phyloP scores from a whole-genome alignment of 768 basidiomycete species.

The Suillus cothurnatus region DNA sequence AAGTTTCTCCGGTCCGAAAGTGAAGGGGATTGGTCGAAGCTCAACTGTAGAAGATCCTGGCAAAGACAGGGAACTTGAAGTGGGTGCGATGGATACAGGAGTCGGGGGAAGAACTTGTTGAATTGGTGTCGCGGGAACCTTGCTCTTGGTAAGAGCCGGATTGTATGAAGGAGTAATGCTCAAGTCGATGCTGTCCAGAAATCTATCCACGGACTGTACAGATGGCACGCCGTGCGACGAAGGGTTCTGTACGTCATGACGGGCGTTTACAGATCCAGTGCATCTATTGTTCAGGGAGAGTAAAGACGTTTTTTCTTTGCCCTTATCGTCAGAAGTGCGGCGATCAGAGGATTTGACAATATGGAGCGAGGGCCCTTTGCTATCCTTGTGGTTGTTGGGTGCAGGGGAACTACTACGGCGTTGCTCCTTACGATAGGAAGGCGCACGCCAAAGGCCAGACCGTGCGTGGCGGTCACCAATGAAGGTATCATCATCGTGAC shows the following conservation, averaged over 20 bases:
- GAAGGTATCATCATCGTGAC: not conserved
- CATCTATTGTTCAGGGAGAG: not conserved
- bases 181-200: slow-evolving; percentile 28
- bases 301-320: not conserved
- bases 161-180: not conserved
- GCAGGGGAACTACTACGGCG: not conserved
- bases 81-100: slow-evolving; percentile 13
- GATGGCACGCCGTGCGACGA: not conserved
- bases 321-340: not conserved
- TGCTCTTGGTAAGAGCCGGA: slow-evolving; percentile 6
- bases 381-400: not conserved
- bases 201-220: slow-evolving; percentile 21
- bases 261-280: not conserved
- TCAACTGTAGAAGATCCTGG: slow-evolving; percentile 17
- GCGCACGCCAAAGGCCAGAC: not conserved
- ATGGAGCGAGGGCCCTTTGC: not conserved
- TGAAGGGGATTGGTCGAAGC: slow-evolving; percentile 10
- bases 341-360: not conserved
- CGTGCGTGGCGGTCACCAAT: not conserved
- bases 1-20: slow-evolving; percentile 17
- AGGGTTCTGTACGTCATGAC: not conserved
- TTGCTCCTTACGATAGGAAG: slow-evolving; percentile 5
- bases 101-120: slow-evolving; percentile 15
- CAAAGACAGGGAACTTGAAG: slow-evolving; percentile 14
- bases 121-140: slow-evolving; percentile 8